Evolutionary conservation across 164 flowering plant genomes (phyloP), one percentile per base, ranked within the genome.

Genomic region (Chloranthus sessilifolius): DNA sequence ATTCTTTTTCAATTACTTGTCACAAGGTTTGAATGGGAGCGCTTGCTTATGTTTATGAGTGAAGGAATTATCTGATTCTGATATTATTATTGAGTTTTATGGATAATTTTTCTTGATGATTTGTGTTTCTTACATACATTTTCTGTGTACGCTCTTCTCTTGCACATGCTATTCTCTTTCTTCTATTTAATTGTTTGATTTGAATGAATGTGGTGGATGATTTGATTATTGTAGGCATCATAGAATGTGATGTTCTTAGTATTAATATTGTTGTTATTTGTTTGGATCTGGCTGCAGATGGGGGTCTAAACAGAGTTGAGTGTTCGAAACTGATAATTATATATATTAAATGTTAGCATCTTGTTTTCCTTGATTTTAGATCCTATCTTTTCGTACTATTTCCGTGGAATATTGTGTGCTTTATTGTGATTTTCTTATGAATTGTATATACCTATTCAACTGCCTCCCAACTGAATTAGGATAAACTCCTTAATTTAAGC

Each of bases 341-440:
- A 34, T 11, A 15, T 15, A 1, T 11, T 34, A 34, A 34, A 22
- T 30, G 44, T 22, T 2, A 23, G 50, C 19, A 35, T 27, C 16
- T 34, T 26, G 15, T 20, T 23, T 17, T 31, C 55, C 8, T 36
- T 52, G 19, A 25, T 12, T 41, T 29, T 53, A 36, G 16, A 40
- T 39, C 10, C 53, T 49, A 34, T 10, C 38, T 10, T 10, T 15
- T 34, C 10, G 38, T 34, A 10, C 38, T 34, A 15, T 34, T 34
- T 34, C 38, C n/a, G 38, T 10, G 38, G 10, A 34, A 34, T 34
- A 34, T 34, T 11, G 14, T 10, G 10, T 15, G 10, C 38, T 34
- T 34, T 15, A 34, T 15, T 34, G n/a, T n/a, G n/a, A n/a, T n/a
- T n/a, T n/a, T n/a, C n/a, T n/a, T n/a, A n/a, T n/a, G n/a, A n/a